A percentile compares a stretch with the other conserved stretches of the same genome.
These are phyloP conservation scores for Eucalyptus erythrocorys DNA, from an alignment of 345 rosid species.

Conservation along the genomic window DNA sequence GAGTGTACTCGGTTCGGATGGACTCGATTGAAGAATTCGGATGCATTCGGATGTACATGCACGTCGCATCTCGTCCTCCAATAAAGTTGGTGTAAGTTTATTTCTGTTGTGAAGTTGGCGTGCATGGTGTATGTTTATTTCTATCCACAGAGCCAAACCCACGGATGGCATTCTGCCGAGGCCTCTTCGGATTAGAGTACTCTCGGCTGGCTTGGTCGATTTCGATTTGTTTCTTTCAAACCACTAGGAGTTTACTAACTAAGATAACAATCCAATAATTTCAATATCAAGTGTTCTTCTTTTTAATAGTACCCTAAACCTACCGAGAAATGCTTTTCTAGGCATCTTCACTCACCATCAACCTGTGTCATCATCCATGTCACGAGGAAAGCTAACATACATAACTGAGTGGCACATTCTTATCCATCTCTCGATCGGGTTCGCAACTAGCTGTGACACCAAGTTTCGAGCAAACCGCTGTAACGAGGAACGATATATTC, in stretches of 20 bases:
- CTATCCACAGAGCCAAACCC: background rate
- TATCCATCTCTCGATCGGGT: background rate
- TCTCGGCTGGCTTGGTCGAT: background rate
- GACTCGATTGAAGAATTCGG: rapidly evolving
- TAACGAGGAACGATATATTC: background rate
- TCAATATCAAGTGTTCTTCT: background rate
- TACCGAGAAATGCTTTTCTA: background rate
- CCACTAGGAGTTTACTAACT: too few species aligned
- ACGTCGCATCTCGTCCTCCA: background rate
- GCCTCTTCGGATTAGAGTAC: background rate
- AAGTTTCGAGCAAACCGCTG: background rate
- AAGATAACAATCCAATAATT: too few species aligned
- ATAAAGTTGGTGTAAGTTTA: rapidly evolving
- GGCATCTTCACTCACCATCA: too few species aligned
- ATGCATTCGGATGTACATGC: background rate
- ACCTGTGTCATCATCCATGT: too few species aligned
- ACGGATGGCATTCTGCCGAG: rapidly evolving
- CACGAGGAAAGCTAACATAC: too few species aligned
- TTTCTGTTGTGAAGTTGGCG: background rate
- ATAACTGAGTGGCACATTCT: too few species aligned
- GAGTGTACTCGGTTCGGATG: rapidly evolving
- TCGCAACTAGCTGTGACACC: background rate
- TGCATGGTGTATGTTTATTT: rapidly evolving
- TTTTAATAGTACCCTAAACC: background rate
- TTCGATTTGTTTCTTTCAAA: too few species aligned